Evolutionary conservation across 345 rosid species (phyloP), one percentile per base, ranked within the genome.

Genomic region (Moringa oleifera): DNA sequence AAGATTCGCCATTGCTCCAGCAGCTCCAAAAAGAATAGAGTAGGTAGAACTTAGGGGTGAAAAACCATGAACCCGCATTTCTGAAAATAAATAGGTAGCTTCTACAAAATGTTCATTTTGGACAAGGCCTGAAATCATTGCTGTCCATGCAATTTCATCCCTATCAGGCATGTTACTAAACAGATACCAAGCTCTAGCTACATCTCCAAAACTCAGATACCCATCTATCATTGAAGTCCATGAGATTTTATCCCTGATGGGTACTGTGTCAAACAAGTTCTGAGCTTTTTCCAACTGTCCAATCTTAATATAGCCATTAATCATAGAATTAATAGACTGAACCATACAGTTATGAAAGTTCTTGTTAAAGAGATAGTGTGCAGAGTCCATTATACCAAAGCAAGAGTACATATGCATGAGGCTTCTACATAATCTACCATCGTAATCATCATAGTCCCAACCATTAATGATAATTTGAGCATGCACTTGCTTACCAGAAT

Each of bases 341-440:
- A 75, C 59, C 45, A 21, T 51, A 60, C 53, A 72, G 53, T 16
- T 59, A 51, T 47, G 24, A 12, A 67, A 67, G 51, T 67, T 80
- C 36, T 69, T 73, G 41, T 66, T 63, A 58, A 82, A 72, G 31
- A 86, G 61, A 60, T 51, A 76, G 4, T 63, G 72, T 1, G 93
- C 91, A 52, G 54, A 79, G 70, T 73, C 78, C 84, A 84, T 75
- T 59, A 79, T 53, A 36, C 93, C 80, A 63, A 77, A 75, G 20
- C 65, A 71, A 31, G 80, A 83, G 69, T 88, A 88, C 89, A 91
- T 83, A 69, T 83, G 80, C 72, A 88, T 80, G 51, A 88, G 85
- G 74, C 96, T 83, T 68, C 71, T 83, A 25, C 64, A 68, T 59
- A 88, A 71, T 72, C 91, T 84, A 58, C 80, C 89, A 74, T 86